Conservation (phyloP, 2,329 filamentous ascomycete species). For the Aaosphaeria arxii region DNA sequence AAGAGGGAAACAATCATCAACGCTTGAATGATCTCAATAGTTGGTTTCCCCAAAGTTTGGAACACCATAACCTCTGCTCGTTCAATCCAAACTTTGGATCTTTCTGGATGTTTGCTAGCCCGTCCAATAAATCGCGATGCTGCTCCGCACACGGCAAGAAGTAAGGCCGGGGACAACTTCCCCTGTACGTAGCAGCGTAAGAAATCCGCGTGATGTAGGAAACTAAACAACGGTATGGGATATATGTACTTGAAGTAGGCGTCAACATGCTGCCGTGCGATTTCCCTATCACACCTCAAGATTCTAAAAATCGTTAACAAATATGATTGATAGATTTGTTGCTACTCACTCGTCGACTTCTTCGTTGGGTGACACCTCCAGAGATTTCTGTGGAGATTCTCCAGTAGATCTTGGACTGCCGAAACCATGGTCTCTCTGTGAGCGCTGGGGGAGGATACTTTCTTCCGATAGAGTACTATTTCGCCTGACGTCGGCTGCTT, state of each 20-base stretch:
- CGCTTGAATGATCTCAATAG: conserved; percentile 1
- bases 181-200: conserved; percentile 1
- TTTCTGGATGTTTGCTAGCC: conserved; percentile 1
- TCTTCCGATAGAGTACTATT: background rate
- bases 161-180: background rate
- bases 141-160: conserved; percentile 7
- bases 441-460: too few relatives aligned
- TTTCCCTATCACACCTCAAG: conserved; percentile 2
- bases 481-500: background rate
- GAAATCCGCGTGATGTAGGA: conserved; percentile 8
- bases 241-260: conserved; percentile 9
- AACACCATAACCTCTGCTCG: background rate
- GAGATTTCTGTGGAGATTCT: background rate
- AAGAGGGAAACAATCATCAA: conserved; percentile 2
- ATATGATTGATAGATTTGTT: background rate
- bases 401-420: background rate
- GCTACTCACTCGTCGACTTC: background rate
- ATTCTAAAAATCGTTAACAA: background rate
- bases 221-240: conserved; percentile 5
- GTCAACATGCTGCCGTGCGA: conserved; percentile 5
- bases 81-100: background rate
- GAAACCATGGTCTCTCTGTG: background rate
- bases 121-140: conserved; percentile 4
- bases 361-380: background rate
- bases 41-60: conserved; percentile 1